Evolutionary conservation across 352 stramenopile species (phyloP).

Genomic region (Globisporangium orthogonon): DNA sequence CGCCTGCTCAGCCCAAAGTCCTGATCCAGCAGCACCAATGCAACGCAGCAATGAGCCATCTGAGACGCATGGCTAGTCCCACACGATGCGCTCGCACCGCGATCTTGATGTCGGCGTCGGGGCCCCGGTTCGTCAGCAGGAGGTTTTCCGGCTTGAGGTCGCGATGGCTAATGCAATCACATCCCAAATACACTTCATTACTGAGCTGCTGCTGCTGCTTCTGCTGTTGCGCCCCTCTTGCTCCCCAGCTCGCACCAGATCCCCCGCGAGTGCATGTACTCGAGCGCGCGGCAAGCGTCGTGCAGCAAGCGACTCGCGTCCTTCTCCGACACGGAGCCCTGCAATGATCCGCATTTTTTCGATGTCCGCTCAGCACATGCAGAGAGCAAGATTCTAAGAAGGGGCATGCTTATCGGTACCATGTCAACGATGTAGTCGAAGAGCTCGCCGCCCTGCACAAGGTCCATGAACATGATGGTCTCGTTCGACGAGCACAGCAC

Average conservation of each 20-base stretch:
- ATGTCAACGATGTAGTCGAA: constrained; percentile 71
- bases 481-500: constrained; percentile 51
- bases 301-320: constrained; percentile 60
- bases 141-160: constrained; percentile 79
- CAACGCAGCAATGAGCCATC: not conserved
- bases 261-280: constrained; percentile 60
- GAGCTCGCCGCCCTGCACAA: constrained; percentile 68
- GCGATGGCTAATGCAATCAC: constrained; percentile 32
- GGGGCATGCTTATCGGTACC: not conserved
- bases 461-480: constrained; percentile 77
- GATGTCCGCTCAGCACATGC: not conserved
- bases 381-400: too few relatives aligned
- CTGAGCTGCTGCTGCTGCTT: too few relatives aligned
- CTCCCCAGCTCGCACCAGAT: constrained; percentile 34
- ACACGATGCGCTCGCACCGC: constrained; percentile 24
- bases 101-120: constrained; percentile 59
- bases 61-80: too few relatives aligned
- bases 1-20: constrained; percentile 66
- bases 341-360: not conserved
- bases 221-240: too few relatives aligned
- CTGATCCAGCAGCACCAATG: constrained; percentile 15
- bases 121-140: constrained; percentile 48
- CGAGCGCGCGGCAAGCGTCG: constrained; percentile 52
- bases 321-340: constrained; percentile 71
- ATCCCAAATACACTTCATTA: too few relatives aligned